Evolutionary conservation across 2,329 filamentous ascomycete species (phyloP), one percentile per base, ranked within the genome.

Genomic region (Dactylellina drechsleri): DNA sequence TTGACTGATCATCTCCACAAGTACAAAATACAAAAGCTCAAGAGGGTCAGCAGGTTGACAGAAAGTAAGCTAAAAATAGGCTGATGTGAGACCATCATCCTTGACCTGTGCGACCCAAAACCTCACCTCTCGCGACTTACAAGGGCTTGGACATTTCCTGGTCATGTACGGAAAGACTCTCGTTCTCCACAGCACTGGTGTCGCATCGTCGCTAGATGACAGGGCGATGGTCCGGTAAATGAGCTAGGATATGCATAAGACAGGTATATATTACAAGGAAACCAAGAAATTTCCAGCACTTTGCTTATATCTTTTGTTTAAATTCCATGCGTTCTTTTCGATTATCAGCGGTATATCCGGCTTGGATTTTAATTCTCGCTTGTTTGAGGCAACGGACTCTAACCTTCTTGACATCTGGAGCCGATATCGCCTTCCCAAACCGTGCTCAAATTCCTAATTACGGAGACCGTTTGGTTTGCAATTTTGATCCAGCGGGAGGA

Each of bases 231-330:
- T 18, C 66, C 66, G 66, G 66, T 50, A 70, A 62, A 70, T 70
- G 66, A 70, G 66, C 66, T 70, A 49, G 61, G 61, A 62, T 70
- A 70, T 68, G 66, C 66, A 70, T 61, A 62, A 70, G 52, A 61
- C 31, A 57, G 45, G 57, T 57, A 57, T 54, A 54, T 57, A 20
- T 53, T 62, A 70, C 47, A n/a, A 56, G 5, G 47, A 26, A 59
- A 53, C n/a, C 18, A 50, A 15, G n/a, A 36, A 52, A 47, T 53
- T 57, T 41, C 50, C 28, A 52, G 57, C 26, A n/a, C 15, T 18
- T 60, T 18, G 57, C 7, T 36, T 60, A 28, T 60, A 49, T 49
- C 40, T 31, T 60, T 7, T 13, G 15, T 43, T 23, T 60, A 7
- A 47, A 31, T 49, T 49, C 49, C 23, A 60, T 60, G 43, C 57